Conservation (phyloP, 768 basidiomycete genomes). For the Dacryopinax spathularia region DNA sequence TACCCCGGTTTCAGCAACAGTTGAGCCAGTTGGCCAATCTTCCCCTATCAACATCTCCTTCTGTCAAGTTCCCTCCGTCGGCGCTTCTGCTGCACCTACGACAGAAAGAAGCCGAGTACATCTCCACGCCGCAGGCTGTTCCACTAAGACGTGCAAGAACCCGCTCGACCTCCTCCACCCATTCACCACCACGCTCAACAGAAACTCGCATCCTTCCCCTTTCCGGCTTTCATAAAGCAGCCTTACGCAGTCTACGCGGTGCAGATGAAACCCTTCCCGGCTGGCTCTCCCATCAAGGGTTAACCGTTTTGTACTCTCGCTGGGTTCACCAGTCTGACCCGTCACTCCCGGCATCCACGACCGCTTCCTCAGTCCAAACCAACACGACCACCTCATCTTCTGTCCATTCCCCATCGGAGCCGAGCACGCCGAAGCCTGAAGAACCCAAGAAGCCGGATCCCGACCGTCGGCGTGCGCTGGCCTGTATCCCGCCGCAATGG, state of each 20-base stretch:
- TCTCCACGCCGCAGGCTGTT: not conserved
- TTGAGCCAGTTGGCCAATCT: not conserved
- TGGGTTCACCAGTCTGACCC: not conserved
- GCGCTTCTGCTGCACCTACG: constrained; percentile 37
- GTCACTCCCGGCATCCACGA: not conserved
- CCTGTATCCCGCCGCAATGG: not conserved
- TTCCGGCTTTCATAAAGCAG: not conserved
- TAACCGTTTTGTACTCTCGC: not conserved
- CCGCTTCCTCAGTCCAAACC: not conserved
- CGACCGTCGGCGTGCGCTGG: not conserved
- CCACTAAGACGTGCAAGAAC: not conserved
- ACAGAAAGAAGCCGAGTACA: constrained; percentile 31
- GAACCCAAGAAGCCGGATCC: not conserved
- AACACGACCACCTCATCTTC: not conserved
- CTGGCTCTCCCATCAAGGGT: not conserved
- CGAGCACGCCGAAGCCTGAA: not conserved
- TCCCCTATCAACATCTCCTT: constrained; percentile 41
- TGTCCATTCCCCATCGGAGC: not conserved
- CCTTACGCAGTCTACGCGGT: not conserved
- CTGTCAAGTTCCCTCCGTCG: constrained; percentile 36
- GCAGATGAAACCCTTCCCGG: not conserved
- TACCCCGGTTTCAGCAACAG: not conserved
- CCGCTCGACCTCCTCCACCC: not conserved
- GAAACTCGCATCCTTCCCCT: not conserved
- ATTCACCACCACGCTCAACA: not conserved